Percentiles rank a stretch among this genome's conserved stretches.
Evolutionary conservation across 169 alveolate species (phyloP).

Genomic region (Plasmodium ovale): DNA sequence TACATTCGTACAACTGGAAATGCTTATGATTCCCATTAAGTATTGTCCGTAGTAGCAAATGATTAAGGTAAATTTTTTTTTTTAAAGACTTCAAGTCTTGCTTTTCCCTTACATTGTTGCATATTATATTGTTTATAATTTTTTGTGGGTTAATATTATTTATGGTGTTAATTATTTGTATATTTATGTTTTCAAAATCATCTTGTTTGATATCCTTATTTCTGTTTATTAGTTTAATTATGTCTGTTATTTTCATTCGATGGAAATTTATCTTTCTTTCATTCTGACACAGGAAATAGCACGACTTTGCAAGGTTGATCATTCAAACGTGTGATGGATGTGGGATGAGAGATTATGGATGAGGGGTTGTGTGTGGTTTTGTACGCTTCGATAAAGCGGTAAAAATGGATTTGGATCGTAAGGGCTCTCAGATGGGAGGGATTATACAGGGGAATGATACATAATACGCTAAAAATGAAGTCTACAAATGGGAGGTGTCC

Average conservation of each 20-base stretch:
- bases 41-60: conserved; percentile 40
- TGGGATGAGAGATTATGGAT: neutral
- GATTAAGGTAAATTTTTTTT: conserved; percentile 56
- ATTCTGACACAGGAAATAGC: conserved; percentile 30
- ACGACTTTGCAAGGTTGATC: conserved; percentile 18
- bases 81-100: conserved; percentile 62
- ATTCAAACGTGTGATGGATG: neutral
- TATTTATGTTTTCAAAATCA: conserved; percentile 55
- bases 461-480: no score
- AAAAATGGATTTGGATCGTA: no score
- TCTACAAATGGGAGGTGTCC: no score
- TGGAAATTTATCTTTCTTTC: conserved; percentile 36
- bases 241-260: conserved; percentile 51
- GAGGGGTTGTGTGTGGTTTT: no score
- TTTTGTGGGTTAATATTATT: conserved; percentile 55
- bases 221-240: conserved; percentile 27
- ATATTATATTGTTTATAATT: conserved; percentile 59
- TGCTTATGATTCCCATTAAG: conserved; percentile 3
- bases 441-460: no score
- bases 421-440: no score
- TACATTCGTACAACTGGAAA: conserved; percentile 41
- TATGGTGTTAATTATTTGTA: conserved; percentile 70
- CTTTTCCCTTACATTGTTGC: conserved; percentile 20
- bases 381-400: no score
- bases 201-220: conserved; percentile 49